Evolutionary conservation across 225 moss, liverwort and hornwort species (phyloP).

Genomic region (Polytrichum formosum): DNA sequence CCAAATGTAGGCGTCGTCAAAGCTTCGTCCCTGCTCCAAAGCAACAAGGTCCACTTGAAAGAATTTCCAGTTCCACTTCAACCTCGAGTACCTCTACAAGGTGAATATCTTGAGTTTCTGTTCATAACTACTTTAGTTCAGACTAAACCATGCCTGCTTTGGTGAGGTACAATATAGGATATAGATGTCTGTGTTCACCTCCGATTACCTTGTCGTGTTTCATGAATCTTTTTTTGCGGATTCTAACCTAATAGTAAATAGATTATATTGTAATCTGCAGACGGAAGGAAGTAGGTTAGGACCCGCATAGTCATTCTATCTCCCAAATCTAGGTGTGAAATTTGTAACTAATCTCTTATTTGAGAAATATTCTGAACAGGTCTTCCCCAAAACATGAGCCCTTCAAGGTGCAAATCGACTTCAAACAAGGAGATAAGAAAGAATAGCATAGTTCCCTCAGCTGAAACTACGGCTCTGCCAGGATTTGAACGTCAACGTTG

Average conservation of each 20-base stretch:
- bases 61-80: slow-evolving; percentile 33
- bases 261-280: too few relatives aligned
- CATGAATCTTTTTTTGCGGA: too few relatives aligned
- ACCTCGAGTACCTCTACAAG: slow-evolving; percentile 55
- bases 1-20: slow-evolving; percentile 32
- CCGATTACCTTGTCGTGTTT: too few relatives aligned
- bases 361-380: slow-evolving; percentile 33
- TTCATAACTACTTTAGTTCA: too few relatives aligned
- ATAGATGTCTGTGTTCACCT: too few relatives aligned
- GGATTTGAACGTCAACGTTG: slow-evolving; percentile 12
- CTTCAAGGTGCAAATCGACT: slow-evolving; percentile 52
- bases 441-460: slow-evolving; percentile 30
- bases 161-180: too few relatives aligned
- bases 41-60: slow-evolving; percentile 29
- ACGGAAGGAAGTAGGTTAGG: too few relatives aligned
- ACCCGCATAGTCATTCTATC: too few relatives aligned
- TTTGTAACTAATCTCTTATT: background rate
- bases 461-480: slow-evolving; percentile 6
- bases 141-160: too few relatives aligned
- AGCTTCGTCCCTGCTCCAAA: slow-evolving; percentile 37
- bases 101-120: slow-evolving; percentile 13
- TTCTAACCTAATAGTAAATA: too few relatives aligned
- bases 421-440: slow-evolving; percentile 50
- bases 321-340: too few relatives aligned
- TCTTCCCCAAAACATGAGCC: slow-evolving; percentile 62